Conservation (phyloP, 257 asterid species). For the Parsonsia alboflavescens region DNA sequence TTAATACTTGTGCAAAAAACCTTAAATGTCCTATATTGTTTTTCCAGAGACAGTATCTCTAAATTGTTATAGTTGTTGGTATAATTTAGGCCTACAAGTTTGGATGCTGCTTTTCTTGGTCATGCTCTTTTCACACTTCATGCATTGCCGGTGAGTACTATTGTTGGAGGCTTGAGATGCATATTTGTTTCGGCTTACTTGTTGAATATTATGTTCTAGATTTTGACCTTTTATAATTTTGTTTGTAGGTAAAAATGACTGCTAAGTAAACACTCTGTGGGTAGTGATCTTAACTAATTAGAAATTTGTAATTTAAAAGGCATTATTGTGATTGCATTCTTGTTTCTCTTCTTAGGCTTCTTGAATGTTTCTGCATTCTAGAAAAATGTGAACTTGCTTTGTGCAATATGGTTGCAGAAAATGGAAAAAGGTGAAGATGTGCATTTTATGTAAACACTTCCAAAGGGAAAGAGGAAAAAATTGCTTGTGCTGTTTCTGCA, state of each 20-base stretch:
- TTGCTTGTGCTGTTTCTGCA: neutral
- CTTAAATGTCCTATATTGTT: too few relatives aligned
- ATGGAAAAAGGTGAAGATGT: neutral
- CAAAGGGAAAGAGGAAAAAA: neutral
- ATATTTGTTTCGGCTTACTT: neutral
- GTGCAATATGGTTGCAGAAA: neutral
- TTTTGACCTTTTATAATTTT: neutral
- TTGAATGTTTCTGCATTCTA: neutral
- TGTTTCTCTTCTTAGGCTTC: neutral
- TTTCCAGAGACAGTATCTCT: neutral
- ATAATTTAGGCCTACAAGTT: slow-evolving; percentile 70
- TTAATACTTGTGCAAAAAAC: too few relatives aligned
- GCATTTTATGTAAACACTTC: neutral
- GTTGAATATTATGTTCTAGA: neutral
- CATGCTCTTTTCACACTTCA: slow-evolving; percentile 70
- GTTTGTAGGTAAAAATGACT: neutral
- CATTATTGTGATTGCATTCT: neutral
- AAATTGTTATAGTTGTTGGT: slow-evolving; percentile 2
- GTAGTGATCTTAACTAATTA: neutral
- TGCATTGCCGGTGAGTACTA: slow-evolving; percentile 89
- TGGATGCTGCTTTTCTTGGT: slow-evolving; percentile 84
- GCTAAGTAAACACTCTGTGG: neutral
- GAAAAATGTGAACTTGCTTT: neutral
- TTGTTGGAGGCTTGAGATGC: neutral
- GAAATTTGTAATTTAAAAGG: neutral